phyloP scores from a whole-genome alignment of 176 grass and related monocot genomes.

The Microstegium vimineum region DNA sequence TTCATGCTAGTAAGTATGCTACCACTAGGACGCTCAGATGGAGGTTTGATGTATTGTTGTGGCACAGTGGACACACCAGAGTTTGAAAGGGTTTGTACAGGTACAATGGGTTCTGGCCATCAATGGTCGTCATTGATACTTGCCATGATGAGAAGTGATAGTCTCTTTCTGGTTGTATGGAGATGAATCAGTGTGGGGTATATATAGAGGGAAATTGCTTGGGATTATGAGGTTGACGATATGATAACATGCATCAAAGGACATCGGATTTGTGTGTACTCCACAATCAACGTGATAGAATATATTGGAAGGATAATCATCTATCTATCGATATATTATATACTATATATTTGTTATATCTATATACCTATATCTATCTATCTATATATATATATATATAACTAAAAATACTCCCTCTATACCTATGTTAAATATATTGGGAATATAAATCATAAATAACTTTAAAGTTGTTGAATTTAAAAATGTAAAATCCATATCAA shows the following conservation, averaged over 20 bases:
- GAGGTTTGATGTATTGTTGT: constrained; percentile 49
- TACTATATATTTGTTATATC: too few relatives aligned
- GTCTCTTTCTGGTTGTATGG: neutral
- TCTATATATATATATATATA: too few relatives aligned
- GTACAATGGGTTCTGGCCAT: constrained; percentile 65
- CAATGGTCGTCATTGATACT: constrained; percentile 10
- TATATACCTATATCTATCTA: too few relatives aligned
- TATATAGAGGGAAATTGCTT: constrained; percentile 21
- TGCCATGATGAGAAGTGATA: constrained; percentile 13
- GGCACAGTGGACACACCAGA: constrained; percentile 34
- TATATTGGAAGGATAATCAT: neutral
- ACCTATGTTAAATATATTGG: too few relatives aligned
- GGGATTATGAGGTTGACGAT: neutral
- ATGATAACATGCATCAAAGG: neutral
- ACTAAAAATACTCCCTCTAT: too few relatives aligned
- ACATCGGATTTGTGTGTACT: neutral
- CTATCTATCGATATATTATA: too few relatives aligned
- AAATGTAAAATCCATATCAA: too few relatives aligned
- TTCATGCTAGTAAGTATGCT: neutral
- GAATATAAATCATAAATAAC: too few relatives aligned
- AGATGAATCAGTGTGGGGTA: neutral
- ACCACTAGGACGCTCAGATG: constrained; percentile 27
- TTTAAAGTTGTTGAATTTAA: too few relatives aligned
- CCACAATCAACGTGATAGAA: neutral
- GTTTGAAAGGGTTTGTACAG: constrained; percentile 49